These are phyloP conservation scores for Kappamyces sp. DNA, from an alignment of 192 early-diverging fungal genomes.

Conservation along the genomic window DNA sequence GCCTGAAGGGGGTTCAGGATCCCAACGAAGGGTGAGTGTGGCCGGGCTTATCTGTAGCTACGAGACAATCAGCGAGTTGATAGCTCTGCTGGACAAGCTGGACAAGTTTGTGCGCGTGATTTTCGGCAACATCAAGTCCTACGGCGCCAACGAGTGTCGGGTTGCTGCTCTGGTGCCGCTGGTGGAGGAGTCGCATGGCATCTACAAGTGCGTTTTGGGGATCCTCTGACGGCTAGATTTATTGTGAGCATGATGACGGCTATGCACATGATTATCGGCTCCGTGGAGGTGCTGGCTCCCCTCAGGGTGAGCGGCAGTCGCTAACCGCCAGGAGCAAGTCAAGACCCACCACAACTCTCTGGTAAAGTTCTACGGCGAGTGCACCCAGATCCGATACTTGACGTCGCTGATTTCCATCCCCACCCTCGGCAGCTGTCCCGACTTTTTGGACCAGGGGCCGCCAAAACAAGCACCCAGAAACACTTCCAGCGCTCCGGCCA, in stretches of 20 bases:
- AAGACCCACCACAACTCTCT: slow-evolving; percentile 80
- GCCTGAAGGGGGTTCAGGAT: slow-evolving; percentile 88
- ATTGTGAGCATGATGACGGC: slow-evolving; percentile 91
- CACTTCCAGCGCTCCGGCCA: slow-evolving; percentile 37
- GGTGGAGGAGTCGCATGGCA: slow-evolving; percentile 90
- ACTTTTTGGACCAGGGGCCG: slow-evolving; percentile 68
- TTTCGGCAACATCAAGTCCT: slow-evolving; percentile 73
- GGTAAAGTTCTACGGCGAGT: slow-evolving; percentile 88
- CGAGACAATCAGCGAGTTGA: slow-evolving; percentile 92
- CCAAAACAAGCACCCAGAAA: slow-evolving; percentile 54
- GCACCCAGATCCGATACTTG: slow-evolving; percentile 80
- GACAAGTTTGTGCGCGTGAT: slow-evolving; percentile 88
- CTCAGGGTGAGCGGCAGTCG: slow-evolving; percentile 41
- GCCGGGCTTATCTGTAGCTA: slow-evolving; percentile 45
- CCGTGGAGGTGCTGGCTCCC: slow-evolving; percentile 81
- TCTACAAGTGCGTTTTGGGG: slow-evolving; percentile 58
- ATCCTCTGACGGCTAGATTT: slow-evolving; percentile 38
- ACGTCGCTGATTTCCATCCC: slow-evolving; percentile 92
- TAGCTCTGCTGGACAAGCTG: slow-evolving; percentile 86
- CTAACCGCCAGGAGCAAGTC: slow-evolving; percentile 52
- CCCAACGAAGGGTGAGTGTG: slow-evolving; percentile 86
- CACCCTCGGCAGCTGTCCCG: slow-evolving; percentile 74
- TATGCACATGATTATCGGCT: slow-evolving; percentile 77
- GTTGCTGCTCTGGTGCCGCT: slow-evolving; percentile 94
- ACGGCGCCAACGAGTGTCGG: slow-evolving; percentile 88